Percentiles rank a stretch among this genome's conserved stretches.
Conservation (phyloP, 2,329 filamentous ascomycete species). For the Ceratocystis destructans region DNA sequence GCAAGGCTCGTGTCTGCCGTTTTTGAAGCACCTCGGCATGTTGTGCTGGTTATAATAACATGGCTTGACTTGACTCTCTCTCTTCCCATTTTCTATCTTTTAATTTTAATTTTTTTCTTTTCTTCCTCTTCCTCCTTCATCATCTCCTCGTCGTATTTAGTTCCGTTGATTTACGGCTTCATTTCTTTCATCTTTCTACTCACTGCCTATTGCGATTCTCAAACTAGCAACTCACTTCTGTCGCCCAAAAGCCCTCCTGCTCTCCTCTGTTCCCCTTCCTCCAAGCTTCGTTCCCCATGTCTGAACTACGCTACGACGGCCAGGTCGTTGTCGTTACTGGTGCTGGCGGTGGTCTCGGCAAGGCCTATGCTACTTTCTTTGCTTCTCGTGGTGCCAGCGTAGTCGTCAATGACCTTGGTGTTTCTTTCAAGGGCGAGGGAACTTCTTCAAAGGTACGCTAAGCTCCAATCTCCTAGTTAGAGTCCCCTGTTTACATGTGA, state of each 20-base stretch:
- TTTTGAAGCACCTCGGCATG: constrained; percentile 4
- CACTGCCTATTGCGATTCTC: no score
- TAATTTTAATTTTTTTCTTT: not conserved
- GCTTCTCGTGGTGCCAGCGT: constrained; percentile 82
- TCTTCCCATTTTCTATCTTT: no score
- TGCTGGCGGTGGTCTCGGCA: constrained; percentile 65
- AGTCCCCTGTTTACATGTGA: not conserved
- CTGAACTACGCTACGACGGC: constrained; percentile 64
- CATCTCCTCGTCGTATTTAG: no score
- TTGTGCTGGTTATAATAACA: not conserved
- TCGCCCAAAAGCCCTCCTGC: not conserved
- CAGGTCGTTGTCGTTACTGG: constrained; percentile 75
- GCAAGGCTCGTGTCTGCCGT: not conserved
- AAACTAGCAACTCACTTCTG: not conserved
- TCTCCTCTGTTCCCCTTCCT: not conserved
- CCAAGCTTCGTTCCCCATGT: constrained; percentile 35
- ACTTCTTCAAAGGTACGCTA: constrained; percentile 62
- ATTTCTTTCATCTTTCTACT: no score
- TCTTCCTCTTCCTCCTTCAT: not conserved
- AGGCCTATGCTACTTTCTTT: constrained; percentile 80
- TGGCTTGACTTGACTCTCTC: not conserved
- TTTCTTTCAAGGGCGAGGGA: constrained; percentile 85
- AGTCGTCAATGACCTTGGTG: constrained; percentile 92
- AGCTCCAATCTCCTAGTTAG: not conserved
- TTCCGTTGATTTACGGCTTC: no score